Evolutionary conservation across 768 basidiomycete genomes (phyloP), one percentile per base, ranked within the genome.

Genomic region (Termitomyces titanicus): DNA sequence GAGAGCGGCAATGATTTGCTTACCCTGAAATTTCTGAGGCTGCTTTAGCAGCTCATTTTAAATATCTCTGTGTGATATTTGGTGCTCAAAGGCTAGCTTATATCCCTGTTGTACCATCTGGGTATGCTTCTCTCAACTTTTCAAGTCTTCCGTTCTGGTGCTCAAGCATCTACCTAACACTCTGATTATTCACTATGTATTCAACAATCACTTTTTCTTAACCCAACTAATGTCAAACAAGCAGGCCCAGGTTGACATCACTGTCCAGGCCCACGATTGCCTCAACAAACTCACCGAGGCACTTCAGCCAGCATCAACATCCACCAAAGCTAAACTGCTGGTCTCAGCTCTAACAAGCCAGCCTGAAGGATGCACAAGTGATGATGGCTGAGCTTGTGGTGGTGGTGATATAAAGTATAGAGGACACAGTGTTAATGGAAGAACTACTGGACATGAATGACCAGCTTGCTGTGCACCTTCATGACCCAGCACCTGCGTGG

Each of bases 71-170:
- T 64, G 79, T 83, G 3, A 75, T 92, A 39, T 74, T 74, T 15
- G 97, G 97, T 20, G 80, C 92, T 12, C 87, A 93, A 64, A 81
- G 95, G 38, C 82, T 85, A 45, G 95, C 97, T n/a, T 99, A 99
- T 67, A 94, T 99, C 1, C 97, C 97, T 12, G 97, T 99, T 5
- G 92, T 98, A 33, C 95, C 93, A 5, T 94, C 93, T 1, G 97
- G 97, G 90, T 91, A 69, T 57, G 80, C 62, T 8, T n/a, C n/a
- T n/a, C 55, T 31, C 0, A 0, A 43, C 18, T 37, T 5, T 13
- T 12, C n/a, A 47, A 31, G 24, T 17, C 11, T 39, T 47, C 24
- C 53, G 31, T 1, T 9, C 17, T 24, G 35, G 20, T 50, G n/a
- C 25, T 40, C 10, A 46, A 31, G 11, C 7, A 35, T 48, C 45